phyloP scores from a whole-genome alignment of 148 eudicot species.

The Vaccinium macrocarpon region DNA sequence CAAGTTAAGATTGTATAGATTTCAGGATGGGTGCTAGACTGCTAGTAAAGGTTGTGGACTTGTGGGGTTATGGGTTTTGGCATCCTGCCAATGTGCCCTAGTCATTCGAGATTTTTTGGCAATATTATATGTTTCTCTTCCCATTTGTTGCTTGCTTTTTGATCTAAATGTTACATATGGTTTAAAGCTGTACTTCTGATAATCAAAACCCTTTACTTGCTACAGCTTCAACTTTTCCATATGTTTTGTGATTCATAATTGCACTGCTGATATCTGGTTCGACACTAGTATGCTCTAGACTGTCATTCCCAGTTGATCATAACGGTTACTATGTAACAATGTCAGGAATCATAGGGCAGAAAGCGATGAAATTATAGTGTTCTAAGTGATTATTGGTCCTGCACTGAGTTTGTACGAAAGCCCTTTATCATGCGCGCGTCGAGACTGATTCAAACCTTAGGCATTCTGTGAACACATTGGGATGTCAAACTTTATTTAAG shows the following conservation, averaged over 20 bases:
- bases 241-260: not conserved
- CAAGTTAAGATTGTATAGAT: not conserved
- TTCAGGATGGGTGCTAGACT: not conserved
- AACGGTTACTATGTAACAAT: not conserved
- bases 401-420: not conserved
- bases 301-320: not conserved
- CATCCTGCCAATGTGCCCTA: not conserved
- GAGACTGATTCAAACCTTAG: not conserved
- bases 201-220: not conserved
- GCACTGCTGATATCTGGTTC: not conserved
- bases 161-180: not conserved
- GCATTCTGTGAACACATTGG: not conserved
- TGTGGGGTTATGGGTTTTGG: not conserved
- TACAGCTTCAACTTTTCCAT: not conserved
- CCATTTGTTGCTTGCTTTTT: not conserved
- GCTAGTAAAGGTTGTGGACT: not conserved
- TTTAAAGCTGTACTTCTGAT: not conserved
- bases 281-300: not conserved
- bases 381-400: too few relatives aligned
- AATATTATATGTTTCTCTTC: not conserved
- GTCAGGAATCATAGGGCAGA: conserved; percentile 1
- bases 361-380: too few relatives aligned
- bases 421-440: not conserved
- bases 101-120: not conserved
- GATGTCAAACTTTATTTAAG: not conserved